Evolutionary conservation across 2,329 filamentous ascomycete genomes (phyloP), one percentile per base, ranked within the genome.

Genomic region (Fusarium sp.): DNA sequence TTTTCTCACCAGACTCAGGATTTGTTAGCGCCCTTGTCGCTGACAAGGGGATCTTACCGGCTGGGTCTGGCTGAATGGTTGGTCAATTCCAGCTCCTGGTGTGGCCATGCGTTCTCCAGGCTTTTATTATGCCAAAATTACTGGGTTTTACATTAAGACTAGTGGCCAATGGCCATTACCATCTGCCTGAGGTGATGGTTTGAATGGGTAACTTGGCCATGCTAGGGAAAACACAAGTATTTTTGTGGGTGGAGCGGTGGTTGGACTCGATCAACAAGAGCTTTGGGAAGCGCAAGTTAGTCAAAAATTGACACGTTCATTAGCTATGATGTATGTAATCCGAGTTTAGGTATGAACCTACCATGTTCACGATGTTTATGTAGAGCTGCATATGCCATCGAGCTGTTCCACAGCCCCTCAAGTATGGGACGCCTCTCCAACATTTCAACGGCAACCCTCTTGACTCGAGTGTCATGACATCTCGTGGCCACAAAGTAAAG

Each of bases 401-500:
- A 33, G 10, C 22, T 67, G 25, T 35, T 58, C 65, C 47, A 63
- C 16, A 63, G 27, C 1, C 65, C 65, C n/a, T 67, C 58, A 9
- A 63, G 50, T 3, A 63, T 38, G 1, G 36, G 18, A 14, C 22
- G 16, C 2, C 29, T 22, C 13, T 14, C 14, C 29, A 67, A 54
- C 2, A 67, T 45, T 20, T 33, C 20, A 13, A 57, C 7, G 7
- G 58, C 65, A 18, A 20, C 22, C 14, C 8, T 13, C 3, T 47
- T 50, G 3, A 29, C 22, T 8, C 5, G 14, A 1, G 16, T 3
- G 6, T 57, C 29, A 13, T n/a, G 5, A 4, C 18, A 45, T n/a
- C 22, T 14, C 10, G 47, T 58, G 8, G 65, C 50, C 57, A 57
- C 65, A 18, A 67, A 67, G 4, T 56, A 67, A 6, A 67, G 27